Percentiles rank a stretch among this genome's conserved stretches.
Evolutionary conservation across 2,329 filamentous ascomycete species (phyloP).

Genomic region (Beauveria sp.): DNA sequence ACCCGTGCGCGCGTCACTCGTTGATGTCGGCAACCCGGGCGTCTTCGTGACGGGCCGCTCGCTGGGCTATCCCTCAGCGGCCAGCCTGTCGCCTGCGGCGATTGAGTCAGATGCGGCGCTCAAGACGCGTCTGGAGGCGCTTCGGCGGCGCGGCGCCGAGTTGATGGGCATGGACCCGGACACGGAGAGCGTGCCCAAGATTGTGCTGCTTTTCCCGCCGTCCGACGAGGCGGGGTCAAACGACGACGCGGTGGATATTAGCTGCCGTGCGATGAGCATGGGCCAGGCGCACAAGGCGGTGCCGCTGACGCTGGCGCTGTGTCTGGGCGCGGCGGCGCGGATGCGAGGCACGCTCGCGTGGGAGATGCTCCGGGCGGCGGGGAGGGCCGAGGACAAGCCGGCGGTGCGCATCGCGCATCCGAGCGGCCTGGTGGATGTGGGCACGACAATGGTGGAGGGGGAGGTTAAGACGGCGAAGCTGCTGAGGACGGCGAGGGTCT

Average conservation of each 20-base stretch:
- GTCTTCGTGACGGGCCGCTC: conserved; percentile 43
- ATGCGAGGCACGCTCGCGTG: conserved; percentile 35
- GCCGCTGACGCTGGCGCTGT: conserved; percentile 48
- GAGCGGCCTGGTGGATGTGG: conserved; percentile 38
- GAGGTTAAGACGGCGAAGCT: conserved; percentile 37
- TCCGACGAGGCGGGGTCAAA: conserved; percentile 13
- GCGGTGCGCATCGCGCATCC: conserved; percentile 39
- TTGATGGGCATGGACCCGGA: conserved; percentile 51
- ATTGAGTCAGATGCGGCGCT: conserved; percentile 40
- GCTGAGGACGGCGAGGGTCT: conserved; percentile 37
- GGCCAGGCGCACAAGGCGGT: conserved; percentile 50
- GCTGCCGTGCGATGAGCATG: conserved; percentile 44
- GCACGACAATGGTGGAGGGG: conserved; percentile 31
- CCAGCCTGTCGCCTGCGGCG: conserved; percentile 44
- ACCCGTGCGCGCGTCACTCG: conserved; percentile 42
- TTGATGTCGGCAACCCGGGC: conserved; percentile 58
- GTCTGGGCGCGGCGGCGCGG: conserved; percentile 40
- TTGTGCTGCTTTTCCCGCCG: conserved; percentile 42
- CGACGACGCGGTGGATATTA: conserved; percentile 27
- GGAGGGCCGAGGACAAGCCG: neutral
- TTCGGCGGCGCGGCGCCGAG: conserved; percentile 49
- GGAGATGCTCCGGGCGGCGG: neutral
- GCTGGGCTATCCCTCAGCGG: conserved; percentile 33
- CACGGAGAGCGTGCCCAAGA: conserved; percentile 51
- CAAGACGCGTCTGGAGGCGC: conserved; percentile 41